Base-by-base conservation (phyloP, 139 green algal species). In the Raphidocelis subcapitata region DNA sequence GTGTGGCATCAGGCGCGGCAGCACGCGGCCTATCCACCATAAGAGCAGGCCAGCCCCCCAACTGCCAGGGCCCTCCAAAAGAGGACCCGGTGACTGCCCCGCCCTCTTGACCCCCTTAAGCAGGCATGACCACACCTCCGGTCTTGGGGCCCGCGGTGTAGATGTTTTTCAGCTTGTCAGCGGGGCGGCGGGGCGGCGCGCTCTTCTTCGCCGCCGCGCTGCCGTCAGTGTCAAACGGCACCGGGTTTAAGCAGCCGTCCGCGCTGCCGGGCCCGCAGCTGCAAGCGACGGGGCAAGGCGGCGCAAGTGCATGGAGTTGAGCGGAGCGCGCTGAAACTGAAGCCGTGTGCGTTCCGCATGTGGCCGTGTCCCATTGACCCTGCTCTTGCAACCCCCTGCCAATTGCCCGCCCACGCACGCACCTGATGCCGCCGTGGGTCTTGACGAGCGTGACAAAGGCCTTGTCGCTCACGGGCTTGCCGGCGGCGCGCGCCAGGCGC, bases 161-260 rank as follows among this genome's bases (percentile, higher is more conserved):
- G 2, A 70, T 70, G 32, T 77, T 77, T 5, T 52, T 33, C 47
- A 64, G 61, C 26, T 54, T 69, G 62, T 70, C 61, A 52, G 70
- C 70, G 10, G 70, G 31, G 31, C 31, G 49, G 2, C 47, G 1
- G 1, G 47, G 33, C 21, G 60, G 70, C 8, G 35, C 64, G 49
- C 70, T 77, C 46, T 32, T 44, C 5, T 21, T 3, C 32, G 70
- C 70, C 56, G 70, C 70, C 55, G 70, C 31, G 64, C 60, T 70
- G 29, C 70, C 70, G 26, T 77, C 70, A 33, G 70, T 77, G 49
- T 77, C 70, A 44, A 54, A 64, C 4, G 70, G 61, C 70, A 64
- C 36, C 37, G 57, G 41, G 20, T 12, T 56, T 14, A 77, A 26
- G 61, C 60, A 68, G 23, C 70, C 70, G 63, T 77, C 23, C 3